Percentiles rank a stretch among this genome's conserved stretches.
Conservation (phyloP, 805 yeast genomes). For the Lipomyces mesembrius region DNA sequence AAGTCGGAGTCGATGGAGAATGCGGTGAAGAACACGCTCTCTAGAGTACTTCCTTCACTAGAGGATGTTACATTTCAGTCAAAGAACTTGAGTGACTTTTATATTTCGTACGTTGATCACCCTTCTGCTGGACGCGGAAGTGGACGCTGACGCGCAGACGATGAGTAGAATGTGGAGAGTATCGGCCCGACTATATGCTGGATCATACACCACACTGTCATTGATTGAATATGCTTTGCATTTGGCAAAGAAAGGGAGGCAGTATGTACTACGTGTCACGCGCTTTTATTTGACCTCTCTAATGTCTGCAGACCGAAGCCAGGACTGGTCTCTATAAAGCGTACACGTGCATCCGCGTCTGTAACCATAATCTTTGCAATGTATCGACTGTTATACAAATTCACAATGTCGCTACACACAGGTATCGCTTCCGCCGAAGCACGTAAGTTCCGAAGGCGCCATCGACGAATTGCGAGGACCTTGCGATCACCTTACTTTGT, state of each 20-base stretch:
- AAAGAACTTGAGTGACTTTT: conserved; percentile 13
- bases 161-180: neutral
- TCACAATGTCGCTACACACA: conserved; percentile 18
- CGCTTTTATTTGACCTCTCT: neutral
- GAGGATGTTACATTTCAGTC: conserved; percentile 15
- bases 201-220: neutral
- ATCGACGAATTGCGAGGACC: conserved; percentile 19
- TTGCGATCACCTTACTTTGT: conserved; percentile 30
- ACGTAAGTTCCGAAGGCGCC: conserved; percentile 29
- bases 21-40: neutral
- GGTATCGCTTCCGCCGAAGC: conserved; percentile 24
- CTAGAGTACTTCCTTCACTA: neutral
- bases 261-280: neutral
- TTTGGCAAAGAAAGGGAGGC: neutral
- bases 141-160: neutral
- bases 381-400: conserved; percentile 20
- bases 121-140: neutral
- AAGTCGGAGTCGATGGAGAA: neutral
- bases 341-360: conserved; percentile 8
- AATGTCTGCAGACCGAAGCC: neutral
- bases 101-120: conserved; percentile 13
- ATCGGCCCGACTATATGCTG: neutral
- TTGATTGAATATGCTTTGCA: conserved; percentile 2
- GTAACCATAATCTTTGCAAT: conserved; percentile 13
- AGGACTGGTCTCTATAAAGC: neutral